Conservation (phyloP, 371 early-diverging fungal genomes). For the Mucor lusitanicus region DNA sequence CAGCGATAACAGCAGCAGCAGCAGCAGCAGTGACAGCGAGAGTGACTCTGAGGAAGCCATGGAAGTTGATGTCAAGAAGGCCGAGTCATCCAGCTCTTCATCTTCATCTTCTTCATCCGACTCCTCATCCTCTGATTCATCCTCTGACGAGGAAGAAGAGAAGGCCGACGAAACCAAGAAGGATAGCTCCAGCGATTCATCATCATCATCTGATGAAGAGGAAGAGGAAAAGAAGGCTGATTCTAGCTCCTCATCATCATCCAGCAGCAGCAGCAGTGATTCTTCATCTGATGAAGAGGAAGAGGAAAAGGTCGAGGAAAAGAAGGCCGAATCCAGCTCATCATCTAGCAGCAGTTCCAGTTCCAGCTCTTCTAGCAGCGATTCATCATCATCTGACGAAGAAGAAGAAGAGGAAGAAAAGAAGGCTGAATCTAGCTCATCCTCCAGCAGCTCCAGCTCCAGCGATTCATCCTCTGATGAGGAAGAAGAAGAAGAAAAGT, state of each 20-base stretch:
- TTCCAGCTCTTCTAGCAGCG: conserved; percentile 2
- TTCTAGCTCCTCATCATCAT: neutral
- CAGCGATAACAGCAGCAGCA: conserved; percentile 9
- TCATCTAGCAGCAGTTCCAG: neutral
- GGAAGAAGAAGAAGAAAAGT: conserved; percentile 16
- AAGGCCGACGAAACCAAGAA: neutral
- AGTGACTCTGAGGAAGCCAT: conserved; percentile 23
- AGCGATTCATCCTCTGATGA: conserved; percentile 21
- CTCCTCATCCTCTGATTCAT: neutral
- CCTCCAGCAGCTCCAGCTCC: conserved; percentile 14
- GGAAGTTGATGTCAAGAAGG: conserved; percentile 24
- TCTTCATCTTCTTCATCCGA: neutral
- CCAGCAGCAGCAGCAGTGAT: conserved; percentile 18
- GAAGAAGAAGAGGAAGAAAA: conserved; percentile 21
- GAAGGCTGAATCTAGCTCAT: conserved; percentile 16
- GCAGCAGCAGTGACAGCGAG: neutral
- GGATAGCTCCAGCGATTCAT: neutral
- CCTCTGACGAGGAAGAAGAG: conserved; percentile 3
- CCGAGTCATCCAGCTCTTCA: conserved; percentile 1
- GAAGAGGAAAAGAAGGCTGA: neutral
- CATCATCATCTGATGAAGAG: neutral
- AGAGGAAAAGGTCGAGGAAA: conserved; percentile 11
- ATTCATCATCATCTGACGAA: conserved; percentile 17
- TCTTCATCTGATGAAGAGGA: conserved; percentile 20
- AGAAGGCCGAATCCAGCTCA: conserved; percentile 13